These are phyloP conservation scores for Russula sp. DNA, from an alignment of 768 basidiomycete genomes.

Conservation along the genomic window DNA sequence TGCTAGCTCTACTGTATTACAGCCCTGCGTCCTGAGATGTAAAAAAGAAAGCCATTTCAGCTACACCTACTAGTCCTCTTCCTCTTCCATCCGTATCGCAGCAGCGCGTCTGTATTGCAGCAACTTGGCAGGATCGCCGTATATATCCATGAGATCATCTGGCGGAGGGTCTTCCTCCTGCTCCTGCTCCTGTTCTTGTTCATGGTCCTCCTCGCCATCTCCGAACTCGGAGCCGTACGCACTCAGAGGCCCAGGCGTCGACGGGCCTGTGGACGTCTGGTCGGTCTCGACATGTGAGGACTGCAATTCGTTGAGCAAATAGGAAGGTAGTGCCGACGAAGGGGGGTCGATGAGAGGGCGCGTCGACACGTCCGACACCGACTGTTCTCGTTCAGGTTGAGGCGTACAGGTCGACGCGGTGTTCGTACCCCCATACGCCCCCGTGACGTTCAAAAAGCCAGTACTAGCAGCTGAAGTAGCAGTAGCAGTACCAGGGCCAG, in stretches of 20 bases:
- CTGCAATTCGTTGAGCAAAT: conserved; percentile 22
- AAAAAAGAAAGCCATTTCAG: neutral
- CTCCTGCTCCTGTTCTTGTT: conserved; percentile 20
- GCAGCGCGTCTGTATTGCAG: conserved; percentile 24
- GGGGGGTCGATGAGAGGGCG: conserved; percentile 20
- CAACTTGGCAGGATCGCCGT: conserved; percentile 24
- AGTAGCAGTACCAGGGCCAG: neutral
- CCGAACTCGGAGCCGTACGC: conserved; percentile 27
- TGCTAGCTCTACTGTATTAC: conserved; percentile 16
- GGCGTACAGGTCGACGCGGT: conserved; percentile 18
- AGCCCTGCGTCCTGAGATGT: conserved; percentile 6
- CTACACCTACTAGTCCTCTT: conserved; percentile 23
- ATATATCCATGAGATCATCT: conserved; percentile 19
- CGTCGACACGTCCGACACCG: conserved; percentile 10
- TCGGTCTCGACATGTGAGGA: conserved; percentile 18
- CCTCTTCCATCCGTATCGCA: conserved; percentile 29
- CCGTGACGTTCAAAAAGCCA: neutral
- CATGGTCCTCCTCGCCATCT: conserved; percentile 17
- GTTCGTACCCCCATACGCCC: neutral
- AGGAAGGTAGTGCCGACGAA: conserved; percentile 18
- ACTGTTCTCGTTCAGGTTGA: conserved; percentile 22
- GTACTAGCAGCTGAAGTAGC: neutral
- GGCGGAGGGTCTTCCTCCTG: conserved; percentile 25
- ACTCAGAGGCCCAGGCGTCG: conserved; percentile 28
- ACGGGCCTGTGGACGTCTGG: conserved; percentile 29